Conservation (phyloP, 495 filamentous ascomycete genomes). For the Bathelium albidoporum region DNA sequence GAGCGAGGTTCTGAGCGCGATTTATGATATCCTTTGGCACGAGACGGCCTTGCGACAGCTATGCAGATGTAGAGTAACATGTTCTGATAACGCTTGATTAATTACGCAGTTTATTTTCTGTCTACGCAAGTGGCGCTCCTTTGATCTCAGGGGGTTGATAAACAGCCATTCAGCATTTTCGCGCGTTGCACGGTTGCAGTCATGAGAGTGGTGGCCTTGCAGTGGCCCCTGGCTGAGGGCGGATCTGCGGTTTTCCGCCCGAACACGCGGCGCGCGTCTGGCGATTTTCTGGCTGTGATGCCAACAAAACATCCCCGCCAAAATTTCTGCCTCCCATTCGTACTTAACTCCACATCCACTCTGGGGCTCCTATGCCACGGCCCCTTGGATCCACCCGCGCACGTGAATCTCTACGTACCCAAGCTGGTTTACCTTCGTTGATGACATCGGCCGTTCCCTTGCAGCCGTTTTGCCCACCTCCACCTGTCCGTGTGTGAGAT, state of each 20-base stretch:
- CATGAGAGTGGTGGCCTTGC: background rate
- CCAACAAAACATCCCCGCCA: constrained; percentile 5
- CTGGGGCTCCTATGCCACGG: background rate
- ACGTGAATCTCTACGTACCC: background rate
- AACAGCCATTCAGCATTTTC: background rate
- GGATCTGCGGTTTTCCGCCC: background rate
- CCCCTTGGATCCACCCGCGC: background rate
- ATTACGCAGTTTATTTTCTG: background rate
- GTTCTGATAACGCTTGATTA: background rate
- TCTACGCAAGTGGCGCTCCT: background rate
- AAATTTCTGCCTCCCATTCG: background rate
- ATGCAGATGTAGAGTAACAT: background rate
- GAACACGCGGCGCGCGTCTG: background rate
- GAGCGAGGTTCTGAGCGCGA: background rate
- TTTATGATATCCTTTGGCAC: constrained; percentile 2
- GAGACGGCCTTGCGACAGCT: background rate
- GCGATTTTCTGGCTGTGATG: background rate
- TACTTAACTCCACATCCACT: too few relatives aligned
- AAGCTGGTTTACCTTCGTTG: too few relatives aligned
- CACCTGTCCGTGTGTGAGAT: background rate
- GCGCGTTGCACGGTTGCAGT: background rate
- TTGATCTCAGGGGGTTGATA: background rate
- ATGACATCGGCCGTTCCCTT: too few relatives aligned
- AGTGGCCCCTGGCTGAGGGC: background rate
- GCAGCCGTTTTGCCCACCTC: background rate